Conservation (phyloP, 2,329 filamentous ascomycete species). For the Paracamarosporium sp. region DNA sequence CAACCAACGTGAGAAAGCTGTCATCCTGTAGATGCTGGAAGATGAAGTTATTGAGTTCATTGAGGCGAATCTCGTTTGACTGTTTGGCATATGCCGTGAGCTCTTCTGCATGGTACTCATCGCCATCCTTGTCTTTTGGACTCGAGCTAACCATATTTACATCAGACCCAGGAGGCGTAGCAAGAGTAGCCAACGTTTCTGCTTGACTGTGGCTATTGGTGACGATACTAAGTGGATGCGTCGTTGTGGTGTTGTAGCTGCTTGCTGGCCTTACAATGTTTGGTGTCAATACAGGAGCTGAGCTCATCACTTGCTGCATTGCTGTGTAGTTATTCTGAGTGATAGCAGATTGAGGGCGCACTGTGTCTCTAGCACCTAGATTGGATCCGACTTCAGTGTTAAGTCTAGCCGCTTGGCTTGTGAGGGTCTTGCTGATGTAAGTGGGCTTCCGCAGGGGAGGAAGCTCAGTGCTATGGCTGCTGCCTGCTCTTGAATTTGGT, state of each 20-base stretch:
- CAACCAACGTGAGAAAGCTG: slow-evolving; percentile 58
- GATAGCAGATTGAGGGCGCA: slow-evolving; percentile 3
- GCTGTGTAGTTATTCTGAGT: slow-evolving; percentile 10
- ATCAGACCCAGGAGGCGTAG: slow-evolving; percentile 14
- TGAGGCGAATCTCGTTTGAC: slow-evolving; percentile 48
- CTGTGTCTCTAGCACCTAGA: slow-evolving; percentile 4
- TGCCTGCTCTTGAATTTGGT: slow-evolving; percentile 24
- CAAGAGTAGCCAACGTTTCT: slow-evolving; percentile 4
- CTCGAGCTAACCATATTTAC: neutral
- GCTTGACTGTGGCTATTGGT: slow-evolving; percentile 12
- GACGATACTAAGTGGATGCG: slow-evolving; percentile 25
- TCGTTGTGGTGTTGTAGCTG: slow-evolving; percentile 19
- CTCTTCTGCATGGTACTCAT: slow-evolving; percentile 10
- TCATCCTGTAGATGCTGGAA: slow-evolving; percentile 57
- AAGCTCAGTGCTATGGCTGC: slow-evolving; percentile 29
- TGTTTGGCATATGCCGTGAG: slow-evolving; percentile 47
- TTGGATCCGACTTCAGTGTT: slow-evolving; percentile 13
- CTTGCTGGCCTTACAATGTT: slow-evolving; percentile 9
- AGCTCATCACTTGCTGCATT: slow-evolving; percentile 11
- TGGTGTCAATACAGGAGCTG: slow-evolving; percentile 19
- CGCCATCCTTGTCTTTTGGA: neutral
- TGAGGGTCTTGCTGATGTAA: slow-evolving; percentile 21
- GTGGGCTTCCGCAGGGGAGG: slow-evolving; percentile 47
- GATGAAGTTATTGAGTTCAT: slow-evolving; percentile 58
- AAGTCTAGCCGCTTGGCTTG: slow-evolving; percentile 7